These are phyloP conservation scores for Halophytophthora batemanensis DNA, from an alignment of 352 stramenopile species.

Conservation along the genomic window DNA sequence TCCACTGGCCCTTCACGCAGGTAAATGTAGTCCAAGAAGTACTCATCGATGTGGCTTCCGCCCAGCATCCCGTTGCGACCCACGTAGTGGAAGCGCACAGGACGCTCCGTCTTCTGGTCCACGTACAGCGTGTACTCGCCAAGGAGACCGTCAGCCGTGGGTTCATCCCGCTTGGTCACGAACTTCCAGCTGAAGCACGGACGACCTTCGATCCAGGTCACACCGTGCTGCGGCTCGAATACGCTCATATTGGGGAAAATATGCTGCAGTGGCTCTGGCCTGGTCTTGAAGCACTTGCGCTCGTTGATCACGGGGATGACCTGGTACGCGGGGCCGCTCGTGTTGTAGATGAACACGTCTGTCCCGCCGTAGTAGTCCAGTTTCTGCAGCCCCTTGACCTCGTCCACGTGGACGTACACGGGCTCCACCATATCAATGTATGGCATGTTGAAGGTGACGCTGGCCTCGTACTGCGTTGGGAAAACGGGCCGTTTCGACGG, in stretches of 20 bases:
- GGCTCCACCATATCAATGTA: constrained; percentile 89
- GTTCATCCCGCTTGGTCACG: constrained; percentile 47
- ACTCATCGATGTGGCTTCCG: constrained; percentile 89
- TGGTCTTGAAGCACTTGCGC: constrained; percentile 73
- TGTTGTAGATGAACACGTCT: constrained; percentile 88
- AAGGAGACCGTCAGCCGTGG: constrained; percentile 58
- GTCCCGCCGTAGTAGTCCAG: constrained; percentile 88
- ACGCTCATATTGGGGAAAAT: constrained; percentile 83
- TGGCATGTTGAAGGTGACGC: constrained; percentile 84
- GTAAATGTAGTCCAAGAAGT: constrained; percentile 89
- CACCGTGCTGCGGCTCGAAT: constrained; percentile 84
- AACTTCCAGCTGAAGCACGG: constrained; percentile 85
- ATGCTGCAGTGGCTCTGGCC: constrained; percentile 55
- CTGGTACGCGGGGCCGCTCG: constrained; percentile 68
- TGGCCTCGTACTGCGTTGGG: constrained; percentile 85
- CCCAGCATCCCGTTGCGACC: constrained; percentile 84
- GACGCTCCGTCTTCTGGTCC: constrained; percentile 64
- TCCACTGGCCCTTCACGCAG: constrained; percentile 67
- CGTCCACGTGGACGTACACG: constrained; percentile 83
- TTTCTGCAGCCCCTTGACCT: constrained; percentile 69
- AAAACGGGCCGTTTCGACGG: constrained; percentile 72
- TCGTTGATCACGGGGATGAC: constrained; percentile 78
- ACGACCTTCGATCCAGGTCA: constrained; percentile 65
- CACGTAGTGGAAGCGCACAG: constrained; percentile 85
- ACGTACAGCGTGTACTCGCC: constrained; percentile 89